phyloP scores from a whole-genome alignment of 805 yeast species.

The Komagataella mondaviorum region DNA sequence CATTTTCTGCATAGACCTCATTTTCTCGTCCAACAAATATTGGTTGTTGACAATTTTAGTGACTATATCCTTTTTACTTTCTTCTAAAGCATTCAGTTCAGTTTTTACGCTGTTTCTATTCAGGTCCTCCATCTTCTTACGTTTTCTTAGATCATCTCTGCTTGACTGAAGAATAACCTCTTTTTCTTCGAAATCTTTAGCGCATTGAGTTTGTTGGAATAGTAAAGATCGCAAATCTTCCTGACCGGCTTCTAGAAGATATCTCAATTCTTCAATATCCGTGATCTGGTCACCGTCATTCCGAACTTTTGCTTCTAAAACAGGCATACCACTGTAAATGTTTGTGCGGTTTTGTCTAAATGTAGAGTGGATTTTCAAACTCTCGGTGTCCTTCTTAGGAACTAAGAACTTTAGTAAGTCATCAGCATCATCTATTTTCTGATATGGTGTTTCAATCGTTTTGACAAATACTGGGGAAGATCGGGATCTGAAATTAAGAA shows the following conservation, averaged over 20 bases:
- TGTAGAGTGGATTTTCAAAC: slow-evolving; percentile 14
- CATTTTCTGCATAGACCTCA: slow-evolving; percentile 18
- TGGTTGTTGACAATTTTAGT: slow-evolving; percentile 20
- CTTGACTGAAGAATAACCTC: slow-evolving; percentile 19
- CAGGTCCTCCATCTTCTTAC: slow-evolving; percentile 26
- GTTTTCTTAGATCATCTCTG: slow-evolving; percentile 21
- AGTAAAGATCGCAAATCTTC: slow-evolving; percentile 23
- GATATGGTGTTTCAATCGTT: slow-evolving; percentile 15
- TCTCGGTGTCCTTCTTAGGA: slow-evolving; percentile 19
- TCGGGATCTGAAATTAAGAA: slow-evolving; percentile 24
- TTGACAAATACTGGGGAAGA: slow-evolving; percentile 26
- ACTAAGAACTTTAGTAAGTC: slow-evolving; percentile 17
- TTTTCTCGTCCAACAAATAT: slow-evolving; percentile 13
- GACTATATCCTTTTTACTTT: slow-evolving; percentile 22
- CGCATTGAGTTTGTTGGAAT: slow-evolving; percentile 17
- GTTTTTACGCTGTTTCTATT: slow-evolving; percentile 24
- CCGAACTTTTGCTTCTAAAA: not conserved
- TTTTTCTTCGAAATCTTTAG: slow-evolving; percentile 24
- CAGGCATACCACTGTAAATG: not conserved
- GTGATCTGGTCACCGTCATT: slow-evolving; percentile 10
- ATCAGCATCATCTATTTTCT: slow-evolving; percentile 22
- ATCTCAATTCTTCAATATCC: slow-evolving; percentile 28
- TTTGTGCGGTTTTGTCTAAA: slow-evolving; percentile 13
- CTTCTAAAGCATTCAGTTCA: slow-evolving; percentile 28
- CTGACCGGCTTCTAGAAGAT: slow-evolving; percentile 24